Evolutionary conservation across 352 stramenopile genomes (phyloP).

Genomic region (Globisporangium heterothallicum): DNA sequence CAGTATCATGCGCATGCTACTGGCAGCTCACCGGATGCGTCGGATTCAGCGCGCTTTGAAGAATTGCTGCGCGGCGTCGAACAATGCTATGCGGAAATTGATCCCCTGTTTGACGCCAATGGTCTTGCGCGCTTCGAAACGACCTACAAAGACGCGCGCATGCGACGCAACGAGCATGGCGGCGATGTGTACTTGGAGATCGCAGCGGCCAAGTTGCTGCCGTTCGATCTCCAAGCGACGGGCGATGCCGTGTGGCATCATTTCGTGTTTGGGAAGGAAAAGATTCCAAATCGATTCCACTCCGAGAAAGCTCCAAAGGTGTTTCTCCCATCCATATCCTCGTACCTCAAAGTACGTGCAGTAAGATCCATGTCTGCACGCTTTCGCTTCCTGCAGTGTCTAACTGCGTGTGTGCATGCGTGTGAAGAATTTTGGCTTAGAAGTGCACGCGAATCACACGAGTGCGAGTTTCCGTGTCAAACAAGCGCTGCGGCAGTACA

Average conservation of each 20-base stretch:
- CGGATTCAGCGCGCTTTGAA: conserved; percentile 21
- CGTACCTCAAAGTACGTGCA: neutral
- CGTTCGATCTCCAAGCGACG: conserved; percentile 30
- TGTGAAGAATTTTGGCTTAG: conserved; percentile 48
- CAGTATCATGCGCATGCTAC: too few species aligned
- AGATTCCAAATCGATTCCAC: conserved; percentile 7
- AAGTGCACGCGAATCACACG: conserved; percentile 39
- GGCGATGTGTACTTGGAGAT: conserved; percentile 35
- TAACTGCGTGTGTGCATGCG: conserved; percentile 29
- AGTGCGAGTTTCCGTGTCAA: conserved; percentile 44
- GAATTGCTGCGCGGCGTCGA: conserved; percentile 14
- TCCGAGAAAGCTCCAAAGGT: conserved; percentile 9
- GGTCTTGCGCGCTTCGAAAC: conserved; percentile 3
- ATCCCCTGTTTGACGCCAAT: conserved; percentile 1
- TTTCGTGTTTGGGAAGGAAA: conserved; percentile 16
- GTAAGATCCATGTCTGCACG: neutral
- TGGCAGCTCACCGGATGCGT: neutral
- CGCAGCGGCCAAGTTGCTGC: conserved; percentile 29
- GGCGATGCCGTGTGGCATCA: conserved; percentile 33
- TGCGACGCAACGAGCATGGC: neutral
- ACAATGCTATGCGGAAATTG: neutral
- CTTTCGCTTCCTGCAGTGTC: neutral
- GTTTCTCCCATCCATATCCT: neutral
- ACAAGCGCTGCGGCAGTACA: conserved; percentile 54
- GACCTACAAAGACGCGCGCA: neutral